Conservation (phyloP, 2,329 filamentous ascomycete genomes). For the Cladophialophora bantiana region DNA sequence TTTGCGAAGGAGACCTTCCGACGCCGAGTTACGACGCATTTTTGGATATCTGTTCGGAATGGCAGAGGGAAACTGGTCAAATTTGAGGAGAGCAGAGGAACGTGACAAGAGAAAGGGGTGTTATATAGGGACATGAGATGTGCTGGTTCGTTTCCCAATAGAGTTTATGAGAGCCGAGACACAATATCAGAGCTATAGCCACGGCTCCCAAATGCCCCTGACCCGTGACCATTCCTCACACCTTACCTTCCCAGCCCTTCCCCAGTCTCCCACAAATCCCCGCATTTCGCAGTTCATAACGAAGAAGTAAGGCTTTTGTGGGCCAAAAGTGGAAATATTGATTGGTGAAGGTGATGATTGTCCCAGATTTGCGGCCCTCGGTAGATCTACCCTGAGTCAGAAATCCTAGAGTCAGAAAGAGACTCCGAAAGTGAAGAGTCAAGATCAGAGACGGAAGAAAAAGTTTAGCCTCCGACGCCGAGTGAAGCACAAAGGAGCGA, state of each 20-base stretch:
- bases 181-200: neutral
- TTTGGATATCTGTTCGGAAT: neutral
- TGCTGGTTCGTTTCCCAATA: conserved; percentile 1
- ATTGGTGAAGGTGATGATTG: conserved; percentile 18
- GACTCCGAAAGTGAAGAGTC: neutral
- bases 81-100: neutral
- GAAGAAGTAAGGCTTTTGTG: neutral
- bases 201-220: neutral
- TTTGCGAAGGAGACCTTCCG: conserved; percentile 28
- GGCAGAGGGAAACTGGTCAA: neutral
- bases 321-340: neutral
- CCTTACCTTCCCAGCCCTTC: neutral
- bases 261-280: conserved; percentile 17
- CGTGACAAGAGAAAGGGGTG: neutral
- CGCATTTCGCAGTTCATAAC: conserved; percentile 7
- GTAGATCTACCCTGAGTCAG: conserved; percentile 22
- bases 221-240: neutral
- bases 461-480: neutral
- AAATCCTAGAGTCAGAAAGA: conserved; percentile 16
- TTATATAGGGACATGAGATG: conserved; percentile 1
- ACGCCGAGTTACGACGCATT: conserved; percentile 27
- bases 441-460: neutral
- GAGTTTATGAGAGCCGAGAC: conserved; percentile 3
- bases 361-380: conserved; percentile 10
- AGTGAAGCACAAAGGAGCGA: neutral